Conservation (phyloP, 495 filamentous ascomycete species). For the Daldinia decipiens region DNA sequence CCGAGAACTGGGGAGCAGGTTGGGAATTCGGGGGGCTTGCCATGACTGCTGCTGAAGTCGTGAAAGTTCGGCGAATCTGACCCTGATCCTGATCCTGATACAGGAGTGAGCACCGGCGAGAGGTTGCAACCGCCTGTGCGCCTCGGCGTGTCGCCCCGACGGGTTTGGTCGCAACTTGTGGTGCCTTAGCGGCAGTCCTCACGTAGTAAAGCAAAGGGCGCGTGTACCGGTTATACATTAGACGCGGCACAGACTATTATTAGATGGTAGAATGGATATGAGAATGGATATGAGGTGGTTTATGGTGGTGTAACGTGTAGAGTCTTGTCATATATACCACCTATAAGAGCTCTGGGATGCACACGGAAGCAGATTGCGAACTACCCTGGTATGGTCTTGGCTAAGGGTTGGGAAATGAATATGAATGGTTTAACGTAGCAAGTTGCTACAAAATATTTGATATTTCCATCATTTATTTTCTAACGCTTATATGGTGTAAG, state of each 20-base stretch:
- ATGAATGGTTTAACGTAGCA: neutral
- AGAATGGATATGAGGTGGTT: slow-evolving; percentile 8
- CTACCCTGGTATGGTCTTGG: slow-evolving; percentile 20
- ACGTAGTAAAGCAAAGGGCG: slow-evolving; percentile 28
- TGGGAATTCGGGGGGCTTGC: slow-evolving; percentile 9
- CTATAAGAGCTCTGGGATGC: neutral
- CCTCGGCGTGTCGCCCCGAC: slow-evolving; percentile 7
- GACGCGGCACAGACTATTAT: slow-evolving; percentile 32
- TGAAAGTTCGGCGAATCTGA: slow-evolving; percentile 7
- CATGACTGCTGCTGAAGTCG: slow-evolving; percentile 15
- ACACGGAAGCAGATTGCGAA: slow-evolving; percentile 38
- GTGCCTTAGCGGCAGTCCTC: slow-evolving; percentile 6
- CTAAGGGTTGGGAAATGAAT: neutral
- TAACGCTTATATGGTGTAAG: neutral
- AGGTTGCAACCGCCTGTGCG: slow-evolving; percentile 5
- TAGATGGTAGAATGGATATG: slow-evolving; percentile 10
- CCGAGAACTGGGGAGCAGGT: slow-evolving; percentile 43
- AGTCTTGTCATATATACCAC: slow-evolving; percentile 3
- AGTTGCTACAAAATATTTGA: neutral
- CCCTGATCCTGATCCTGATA: slow-evolving; percentile 4
- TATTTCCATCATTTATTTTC: neutral
- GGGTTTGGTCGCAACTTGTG: slow-evolving; percentile 9
- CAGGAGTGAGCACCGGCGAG: slow-evolving; percentile 8
- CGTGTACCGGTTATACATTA: slow-evolving; percentile 28
- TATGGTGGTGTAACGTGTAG: slow-evolving; percentile 27